Percentiles rank a stretch among this genome's conserved stretches.
Conservation (phyloP, 805 yeast species). For the Barnettozyma vustinii region DNA sequence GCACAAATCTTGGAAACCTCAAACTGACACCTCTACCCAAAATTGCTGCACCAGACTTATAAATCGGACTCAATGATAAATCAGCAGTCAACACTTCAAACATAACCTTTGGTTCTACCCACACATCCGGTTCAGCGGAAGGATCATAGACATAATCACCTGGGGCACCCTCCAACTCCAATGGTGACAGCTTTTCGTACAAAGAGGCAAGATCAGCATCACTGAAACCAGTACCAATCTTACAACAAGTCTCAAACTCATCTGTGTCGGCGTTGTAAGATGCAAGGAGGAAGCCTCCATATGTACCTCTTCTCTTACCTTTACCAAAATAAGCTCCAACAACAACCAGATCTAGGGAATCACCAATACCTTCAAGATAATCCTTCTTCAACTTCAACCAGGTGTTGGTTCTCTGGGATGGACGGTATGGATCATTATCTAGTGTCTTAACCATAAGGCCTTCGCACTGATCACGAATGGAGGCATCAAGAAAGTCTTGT, state of each 20-base stretch:
- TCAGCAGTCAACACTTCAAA: constrained; percentile 93
- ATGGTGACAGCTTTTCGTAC: constrained; percentile 56
- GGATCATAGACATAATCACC: constrained; percentile 65
- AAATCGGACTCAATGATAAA: constrained; percentile 79
- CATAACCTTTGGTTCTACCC: constrained; percentile 83
- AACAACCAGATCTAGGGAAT: constrained; percentile 88
- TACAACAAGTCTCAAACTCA: constrained; percentile 91
- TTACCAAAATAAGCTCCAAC: constrained; percentile 91
- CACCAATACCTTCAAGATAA: constrained; percentile 92
- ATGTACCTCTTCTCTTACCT: constrained; percentile 91
- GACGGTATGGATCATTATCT: constrained; percentile 84
- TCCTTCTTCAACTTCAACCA: constrained; percentile 96
- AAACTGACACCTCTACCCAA: constrained; percentile 81
- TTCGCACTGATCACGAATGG: constrained; percentile 87
- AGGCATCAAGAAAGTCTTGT: constrained; percentile 79
- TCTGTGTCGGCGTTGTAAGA: constrained; percentile 88
- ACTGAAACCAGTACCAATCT: constrained; percentile 94
- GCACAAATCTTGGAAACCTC: constrained; percentile 81
- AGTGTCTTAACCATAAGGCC: constrained; percentile 93
- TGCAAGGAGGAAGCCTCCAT: constrained; percentile 91
- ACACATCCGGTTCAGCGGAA: constrained; percentile 79
- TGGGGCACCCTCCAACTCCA: constrained; percentile 60
- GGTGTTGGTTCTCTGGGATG: constrained; percentile 88
- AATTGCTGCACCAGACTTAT: constrained; percentile 73
- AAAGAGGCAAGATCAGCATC: constrained; percentile 71